phyloP scores from a whole-genome alignment of 805 yeast species.

The Candida loeiensis region DNA sequence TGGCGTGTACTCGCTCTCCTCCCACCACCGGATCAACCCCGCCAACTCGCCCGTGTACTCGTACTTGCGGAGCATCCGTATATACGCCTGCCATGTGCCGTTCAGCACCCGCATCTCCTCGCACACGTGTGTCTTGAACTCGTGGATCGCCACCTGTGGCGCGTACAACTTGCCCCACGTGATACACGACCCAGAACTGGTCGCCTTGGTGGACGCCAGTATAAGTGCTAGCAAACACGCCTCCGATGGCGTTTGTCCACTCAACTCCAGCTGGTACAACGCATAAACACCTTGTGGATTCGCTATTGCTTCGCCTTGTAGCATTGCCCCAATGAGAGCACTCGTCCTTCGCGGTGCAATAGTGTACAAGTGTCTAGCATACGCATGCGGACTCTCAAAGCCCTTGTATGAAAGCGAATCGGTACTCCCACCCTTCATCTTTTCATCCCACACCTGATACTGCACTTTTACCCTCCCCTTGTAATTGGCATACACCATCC shows the following conservation, averaged over 20 bases:
- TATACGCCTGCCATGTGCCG: constrained; percentile 50
- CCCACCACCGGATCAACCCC: constrained; percentile 54
- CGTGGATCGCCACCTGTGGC: constrained; percentile 56
- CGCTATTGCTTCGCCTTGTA: constrained; percentile 32
- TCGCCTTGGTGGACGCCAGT: constrained; percentile 39
- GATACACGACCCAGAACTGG: constrained; percentile 12
- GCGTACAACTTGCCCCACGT: constrained; percentile 54
- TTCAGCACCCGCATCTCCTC: constrained; percentile 36
- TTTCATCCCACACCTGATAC: constrained; percentile 18
- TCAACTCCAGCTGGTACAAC: constrained; percentile 27
- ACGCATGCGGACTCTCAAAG: constrained; percentile 12
- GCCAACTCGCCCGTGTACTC: constrained; percentile 48
- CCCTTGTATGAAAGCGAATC: constrained; percentile 9
- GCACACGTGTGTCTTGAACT: constrained; percentile 45
- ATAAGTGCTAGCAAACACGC: constrained; percentile 43
- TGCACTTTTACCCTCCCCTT: constrained; percentile 4
- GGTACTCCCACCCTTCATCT: not conserved
- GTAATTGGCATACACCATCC: constrained; percentile 7
- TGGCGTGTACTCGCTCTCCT: constrained; percentile 43
- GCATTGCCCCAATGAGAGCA: constrained; percentile 30
- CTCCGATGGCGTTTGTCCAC: constrained; percentile 23
- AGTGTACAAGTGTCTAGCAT: constrained; percentile 29
- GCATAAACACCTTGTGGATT: constrained; percentile 27
- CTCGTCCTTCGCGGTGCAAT: constrained; percentile 22
- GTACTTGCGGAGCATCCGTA: constrained; percentile 46